Evolutionary conservation across 257 asterid species (phyloP).

Genomic region (Paraleonurus japonicus): DNA sequence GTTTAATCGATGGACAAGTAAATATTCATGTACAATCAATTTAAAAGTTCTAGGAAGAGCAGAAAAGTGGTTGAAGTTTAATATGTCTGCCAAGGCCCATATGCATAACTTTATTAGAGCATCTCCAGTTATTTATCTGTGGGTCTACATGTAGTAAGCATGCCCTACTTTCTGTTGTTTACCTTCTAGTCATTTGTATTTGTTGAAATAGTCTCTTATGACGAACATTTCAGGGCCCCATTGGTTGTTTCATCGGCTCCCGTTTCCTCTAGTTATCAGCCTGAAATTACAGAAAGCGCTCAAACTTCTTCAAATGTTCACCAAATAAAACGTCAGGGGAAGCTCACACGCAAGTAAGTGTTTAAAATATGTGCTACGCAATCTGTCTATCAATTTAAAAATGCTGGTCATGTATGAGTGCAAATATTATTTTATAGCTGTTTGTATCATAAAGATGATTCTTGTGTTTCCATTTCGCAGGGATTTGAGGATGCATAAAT

Average conservation of each 20-base stretch:
- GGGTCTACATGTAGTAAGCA: neutral
- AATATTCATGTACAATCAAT: neutral
- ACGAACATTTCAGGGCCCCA: constrained; percentile 46
- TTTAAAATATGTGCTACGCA: constrained; percentile 5
- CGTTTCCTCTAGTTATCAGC: constrained; percentile 32
- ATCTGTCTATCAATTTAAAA: constrained; percentile 21
- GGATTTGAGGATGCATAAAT: constrained; percentile 79
- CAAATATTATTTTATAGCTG: constrained; percentile 1
- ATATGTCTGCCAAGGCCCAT: constrained; percentile 9
- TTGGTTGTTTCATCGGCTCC: constrained; percentile 39
- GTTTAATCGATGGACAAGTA: neutral
- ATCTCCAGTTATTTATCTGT: neutral
- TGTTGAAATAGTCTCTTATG: constrained; percentile 4
- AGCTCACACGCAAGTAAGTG: constrained; percentile 76
- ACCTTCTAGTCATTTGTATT: constrained; percentile 15
- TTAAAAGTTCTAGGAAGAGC: constrained; percentile 15
- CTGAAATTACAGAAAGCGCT: constrained; percentile 43
- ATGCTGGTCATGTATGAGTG: constrained; percentile 9
- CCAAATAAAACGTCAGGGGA: constrained; percentile 51
- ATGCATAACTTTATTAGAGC: neutral
- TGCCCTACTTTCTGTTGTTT: neutral
- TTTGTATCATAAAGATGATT: constrained; percentile 21
- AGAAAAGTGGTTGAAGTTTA: constrained; percentile 5
- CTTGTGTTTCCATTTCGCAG: constrained; percentile 36
- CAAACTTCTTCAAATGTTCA: constrained; percentile 36